Conservation (phyloP, 768 basidiomycete species). For the Suillus decipiens region DNA sequence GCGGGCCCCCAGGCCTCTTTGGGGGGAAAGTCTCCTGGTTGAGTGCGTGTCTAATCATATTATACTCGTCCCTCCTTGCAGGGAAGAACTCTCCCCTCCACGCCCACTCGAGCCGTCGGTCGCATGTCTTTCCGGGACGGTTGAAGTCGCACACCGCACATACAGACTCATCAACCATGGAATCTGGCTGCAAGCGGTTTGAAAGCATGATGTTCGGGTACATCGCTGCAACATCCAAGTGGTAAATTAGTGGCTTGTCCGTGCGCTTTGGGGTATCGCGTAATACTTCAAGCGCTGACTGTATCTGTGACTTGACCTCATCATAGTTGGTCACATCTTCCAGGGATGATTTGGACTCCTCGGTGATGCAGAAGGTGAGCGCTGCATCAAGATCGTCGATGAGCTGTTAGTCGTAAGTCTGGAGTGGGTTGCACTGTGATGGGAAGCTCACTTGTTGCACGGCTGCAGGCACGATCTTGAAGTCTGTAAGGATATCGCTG, state of each 20-base stretch:
- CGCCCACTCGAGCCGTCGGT: conserved; percentile 93
- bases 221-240: conserved; percentile 99
- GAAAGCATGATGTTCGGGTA: conserved; percentile 99
- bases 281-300: conserved; percentile 77
- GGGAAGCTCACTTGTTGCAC: conserved; percentile 59
- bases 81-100: conserved; percentile 99
- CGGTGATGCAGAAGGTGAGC: conserved; percentile 81
- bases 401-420: conserved; percentile 50
- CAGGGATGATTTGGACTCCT: conserved; percentile 78
- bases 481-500: conserved; percentile 92
- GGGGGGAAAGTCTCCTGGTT: conserved; percentile 93
- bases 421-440: background rate
- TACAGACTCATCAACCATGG: conserved; percentile 92
- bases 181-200: conserved; percentile 97
- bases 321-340: conserved; percentile 94
- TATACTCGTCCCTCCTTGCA: conserved; percentile 94
- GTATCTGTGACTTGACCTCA: conserved; percentile 82
- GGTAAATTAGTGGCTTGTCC: conserved; percentile 96
- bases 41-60: conserved; percentile 97
- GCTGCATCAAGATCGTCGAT: conserved; percentile 95
- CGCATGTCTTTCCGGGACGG: conserved; percentile 92
- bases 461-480: conserved; percentile 90
- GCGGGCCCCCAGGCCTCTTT: conserved; percentile 68
- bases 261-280: conserved; percentile 87
- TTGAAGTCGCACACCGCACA: conserved; percentile 99